These are phyloP conservation scores for Lepidium didymum DNA, from an alignment of 345 rosid genomes.

Conservation along the genomic window DNA sequence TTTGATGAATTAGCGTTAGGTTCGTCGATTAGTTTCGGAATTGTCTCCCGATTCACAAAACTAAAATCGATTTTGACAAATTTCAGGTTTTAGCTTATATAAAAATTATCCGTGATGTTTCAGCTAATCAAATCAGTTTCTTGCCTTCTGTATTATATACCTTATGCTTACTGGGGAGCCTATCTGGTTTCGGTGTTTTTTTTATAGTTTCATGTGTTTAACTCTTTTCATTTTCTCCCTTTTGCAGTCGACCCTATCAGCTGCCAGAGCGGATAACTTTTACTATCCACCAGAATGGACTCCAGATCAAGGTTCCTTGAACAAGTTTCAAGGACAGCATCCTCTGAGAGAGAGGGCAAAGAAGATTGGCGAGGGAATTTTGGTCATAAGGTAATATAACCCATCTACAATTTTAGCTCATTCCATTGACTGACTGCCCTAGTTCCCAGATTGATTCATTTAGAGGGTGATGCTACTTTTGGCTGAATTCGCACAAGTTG, in stretches of 20 bases:
- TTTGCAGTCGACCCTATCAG: constrained; percentile 89
- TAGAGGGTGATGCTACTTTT: neutral
- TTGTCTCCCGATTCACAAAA: neutral
- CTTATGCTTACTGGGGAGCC: neutral
- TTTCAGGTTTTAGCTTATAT: constrained; percentile 1
- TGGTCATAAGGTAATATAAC: constrained; percentile 66
- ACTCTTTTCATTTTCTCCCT: neutral
- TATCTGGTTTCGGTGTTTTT: neutral
- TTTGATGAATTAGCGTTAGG: neutral
- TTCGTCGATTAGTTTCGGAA: neutral
- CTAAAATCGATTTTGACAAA: neutral
- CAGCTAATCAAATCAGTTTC: neutral
- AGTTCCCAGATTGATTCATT: neutral
- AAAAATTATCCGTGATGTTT: neutral
- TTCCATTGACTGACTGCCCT: neutral
- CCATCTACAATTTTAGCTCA: neutral
- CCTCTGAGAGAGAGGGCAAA: constrained; percentile 89
- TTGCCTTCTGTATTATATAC: neutral
- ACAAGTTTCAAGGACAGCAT: constrained; percentile 98
- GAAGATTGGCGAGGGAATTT: constrained; percentile 83
- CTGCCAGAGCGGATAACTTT: constrained; percentile 95
- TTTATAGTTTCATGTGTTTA: neutral
- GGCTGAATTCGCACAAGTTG: neutral
- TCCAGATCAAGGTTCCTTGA: constrained; percentile 84
- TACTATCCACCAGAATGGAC: constrained; percentile 98